Conservation (phyloP, 805 yeast species). For the Brettanomyces nanus region DNA sequence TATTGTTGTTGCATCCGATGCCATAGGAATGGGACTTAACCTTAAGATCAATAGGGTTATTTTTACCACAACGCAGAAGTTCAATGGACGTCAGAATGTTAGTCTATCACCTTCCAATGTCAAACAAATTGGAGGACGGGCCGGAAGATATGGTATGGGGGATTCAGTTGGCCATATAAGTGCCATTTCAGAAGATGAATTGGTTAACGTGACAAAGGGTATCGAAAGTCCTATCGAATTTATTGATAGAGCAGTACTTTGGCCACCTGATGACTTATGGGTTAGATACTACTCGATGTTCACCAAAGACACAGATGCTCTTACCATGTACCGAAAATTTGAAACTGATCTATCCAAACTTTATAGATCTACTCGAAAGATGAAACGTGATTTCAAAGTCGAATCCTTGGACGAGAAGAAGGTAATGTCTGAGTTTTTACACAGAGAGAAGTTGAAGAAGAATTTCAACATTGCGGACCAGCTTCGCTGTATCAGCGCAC, state of each 20-base stretch:
- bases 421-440: conserved; percentile 19
- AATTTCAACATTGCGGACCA: conserved; percentile 26
- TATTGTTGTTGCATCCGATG: conserved; percentile 90
- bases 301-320: conserved; percentile 40
- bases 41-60: conserved; percentile 74
- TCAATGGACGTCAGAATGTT: conserved; percentile 48
- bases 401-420: conserved; percentile 21
- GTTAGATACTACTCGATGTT: conserved; percentile 54
- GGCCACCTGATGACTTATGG: conserved; percentile 77
- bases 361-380: conserved; percentile 9
- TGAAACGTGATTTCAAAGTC: conserved; percentile 19
- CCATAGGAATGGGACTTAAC: conserved; percentile 96
- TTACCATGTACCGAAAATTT: conserved; percentile 40
- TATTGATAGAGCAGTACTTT: conserved; percentile 55
- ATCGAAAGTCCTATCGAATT: conserved; percentile 45
- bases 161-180: conserved; percentile 42
- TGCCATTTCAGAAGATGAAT: conserved; percentile 37
- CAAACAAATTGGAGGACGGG: conserved; percentile 94
- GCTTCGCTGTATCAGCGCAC: conserved; percentile 30
- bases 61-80: conserved; percentile 62
- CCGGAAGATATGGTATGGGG: conserved; percentile 62
- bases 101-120: conserved; percentile 54
- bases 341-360: conserved; percentile 28
- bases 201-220: conserved; percentile 36
- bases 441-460: conserved; percentile 13